Base-by-base conservation (phyloP, 345 rosid species). In the Citrus reticulata region DNA sequence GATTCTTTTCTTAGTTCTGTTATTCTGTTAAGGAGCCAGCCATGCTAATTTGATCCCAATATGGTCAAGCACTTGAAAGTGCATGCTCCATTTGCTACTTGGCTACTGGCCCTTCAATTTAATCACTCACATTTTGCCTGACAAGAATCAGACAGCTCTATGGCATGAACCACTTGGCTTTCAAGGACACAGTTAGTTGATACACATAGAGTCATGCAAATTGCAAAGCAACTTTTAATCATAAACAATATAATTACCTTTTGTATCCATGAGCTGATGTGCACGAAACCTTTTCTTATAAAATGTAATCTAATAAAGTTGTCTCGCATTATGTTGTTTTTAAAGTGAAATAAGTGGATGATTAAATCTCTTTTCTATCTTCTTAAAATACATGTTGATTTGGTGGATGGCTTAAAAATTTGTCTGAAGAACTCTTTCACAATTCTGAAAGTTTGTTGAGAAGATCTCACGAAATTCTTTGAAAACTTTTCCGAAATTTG, bases 1-100 rank as follows among this genome's bases (percentile, higher is more conserved):
- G 86, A 77, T 81, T 81, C 85, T 42, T 80, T 83, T 68, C 89
- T 88, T 84, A 61, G 61, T 87, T 84, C 88, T 39, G 84, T 81
- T 79, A 74, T 81, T 73, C 81, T 55, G 86, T 88, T 86, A 77
- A 68, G 72, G 57, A 60, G 40, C 62, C 37, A 37, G 9, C 25
- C 59, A 22, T 40, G 61, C 63, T 11, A 39, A 42, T n/a, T 25
- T 37, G 22, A 13, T 69, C 11, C 14, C 6, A 65, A 65, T 32
- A 17, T 30, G 39, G 68, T 63, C 68, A 30, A 30, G 39, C 40
- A 63, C 20, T 13, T 6, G 34, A 54, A 54, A 63, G 22, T 30
- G 17, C 8, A 63, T 9, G 22, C 37, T 46, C 61, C 68, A 6
- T 58, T 4, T 3, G 13, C 40, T n/a, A 32, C 22, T 51, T 16